Evolutionary conservation across 2,329 filamentous ascomycete genomes (phyloP), one percentile per base, ranked within the genome.

Genomic region (Alternaria sp.): DNA sequence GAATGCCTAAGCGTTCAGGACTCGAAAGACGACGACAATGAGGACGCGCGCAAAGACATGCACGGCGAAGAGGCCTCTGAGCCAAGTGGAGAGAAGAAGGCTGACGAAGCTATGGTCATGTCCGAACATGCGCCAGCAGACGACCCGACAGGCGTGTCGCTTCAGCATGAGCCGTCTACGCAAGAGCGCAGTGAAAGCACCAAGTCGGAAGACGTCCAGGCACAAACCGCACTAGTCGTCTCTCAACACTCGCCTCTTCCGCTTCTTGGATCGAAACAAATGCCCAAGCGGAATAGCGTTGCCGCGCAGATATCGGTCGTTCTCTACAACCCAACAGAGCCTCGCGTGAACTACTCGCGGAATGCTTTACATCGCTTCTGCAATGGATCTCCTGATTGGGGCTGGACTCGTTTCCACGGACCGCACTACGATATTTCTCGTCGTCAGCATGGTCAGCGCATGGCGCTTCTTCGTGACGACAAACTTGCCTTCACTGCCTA

Each of bases 271-370:
- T 68, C 71, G 2, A 75, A 74, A 53, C 65, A 66, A 20, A 30
- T 82, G 28, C 78, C 75, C 12, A 82, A 82, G 68, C 79, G 82
- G 18, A 80, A 75, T 33, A 81, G 81, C 20, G 76, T 84, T 11
- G 84, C 88, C n/a, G 88, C 87, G 4, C 88, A 90, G 73, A 82
- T 90, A 37, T 85, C 85, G 43, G 84, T 90, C 23, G 84, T 89
- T 50, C 79, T 89, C 51, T 90, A 90, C 80, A 90, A 90, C 65
- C 88, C 88, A 0, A 81, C 83, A 25, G 88, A 90, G 69, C 88
- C 88, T 49, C 84, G 87, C 7, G 87, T 87, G 5, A 83, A 87
- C 61, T 85, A 85, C 73, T 84, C 83, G 70, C 83, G 86, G 58
- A 85, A 84, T 12, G 87, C 86, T 45, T 82, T 84, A 50, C 87